phyloP scores from a whole-genome alignment of 2,329 filamentous ascomycete genomes.

The Phialophora verrucosa region DNA sequence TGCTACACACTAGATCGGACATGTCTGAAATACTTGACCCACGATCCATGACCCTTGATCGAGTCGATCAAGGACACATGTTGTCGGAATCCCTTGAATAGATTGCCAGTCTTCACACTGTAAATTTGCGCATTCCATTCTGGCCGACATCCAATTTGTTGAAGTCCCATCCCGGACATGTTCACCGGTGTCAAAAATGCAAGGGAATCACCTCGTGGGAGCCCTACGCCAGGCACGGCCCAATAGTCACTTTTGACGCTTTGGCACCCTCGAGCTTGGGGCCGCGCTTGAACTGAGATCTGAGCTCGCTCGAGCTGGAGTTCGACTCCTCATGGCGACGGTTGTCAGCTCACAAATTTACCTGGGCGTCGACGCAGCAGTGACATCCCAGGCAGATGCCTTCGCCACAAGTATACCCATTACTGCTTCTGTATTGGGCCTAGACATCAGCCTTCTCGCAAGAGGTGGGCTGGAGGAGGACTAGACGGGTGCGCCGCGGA shows the following conservation, averaged over 20 bases:
- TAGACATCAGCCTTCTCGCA: conserved; percentile 10
- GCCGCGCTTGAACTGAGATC: conserved; percentile 7
- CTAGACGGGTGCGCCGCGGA: not conserved
- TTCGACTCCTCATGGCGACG: not conserved
- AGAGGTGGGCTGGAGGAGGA: not conserved
- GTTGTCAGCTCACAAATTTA: not conserved
- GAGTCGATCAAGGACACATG: not conserved
- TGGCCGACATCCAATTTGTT: conserved; percentile 30
- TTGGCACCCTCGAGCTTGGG: conserved; percentile 13
- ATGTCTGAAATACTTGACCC: not conserved
- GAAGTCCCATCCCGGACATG: conserved; percentile 8
- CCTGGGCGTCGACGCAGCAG: not conserved
- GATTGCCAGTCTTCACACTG: not conserved
- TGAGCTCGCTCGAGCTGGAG: conserved; percentile 1
- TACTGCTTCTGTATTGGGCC: not conserved
- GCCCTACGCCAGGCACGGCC: conserved; percentile 9
- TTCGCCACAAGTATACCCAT: not conserved
- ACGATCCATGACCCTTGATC: not conserved
- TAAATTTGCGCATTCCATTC: conserved; percentile 30
- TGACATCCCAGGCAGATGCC: not conserved
- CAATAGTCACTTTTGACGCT: conserved; percentile 5
- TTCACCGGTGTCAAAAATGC: conserved; percentile 30
- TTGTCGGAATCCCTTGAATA: not conserved
- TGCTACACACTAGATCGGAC: not conserved
- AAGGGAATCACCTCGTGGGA: conserved; percentile 20